Conservation (phyloP, 2,329 filamentous ascomycete species). For the Colletotrichum scovillei region DNA sequence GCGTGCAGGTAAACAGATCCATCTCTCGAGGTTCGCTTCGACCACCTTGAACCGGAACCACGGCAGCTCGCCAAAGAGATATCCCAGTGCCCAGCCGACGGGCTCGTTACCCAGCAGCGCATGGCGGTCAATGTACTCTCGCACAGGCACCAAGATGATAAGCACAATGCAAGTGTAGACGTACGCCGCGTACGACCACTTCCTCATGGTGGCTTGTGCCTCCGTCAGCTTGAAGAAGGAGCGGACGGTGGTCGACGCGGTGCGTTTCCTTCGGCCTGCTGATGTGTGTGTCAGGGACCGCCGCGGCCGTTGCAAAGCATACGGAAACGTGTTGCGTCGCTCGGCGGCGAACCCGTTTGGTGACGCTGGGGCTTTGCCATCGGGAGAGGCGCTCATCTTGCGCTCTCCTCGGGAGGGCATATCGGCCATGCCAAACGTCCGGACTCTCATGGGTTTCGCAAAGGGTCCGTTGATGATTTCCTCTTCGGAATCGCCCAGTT, state of each 20-base stretch:
- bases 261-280: slow-evolving; percentile 73
- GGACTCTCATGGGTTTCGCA: slow-evolving; percentile 38
- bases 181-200: slow-evolving; percentile 86
- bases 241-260: slow-evolving; percentile 72
- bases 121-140: slow-evolving; percentile 73
- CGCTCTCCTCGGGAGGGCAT: slow-evolving; percentile 10
- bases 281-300: slow-evolving; percentile 64
- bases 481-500: slow-evolving; percentile 44
- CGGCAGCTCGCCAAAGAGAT: slow-evolving; percentile 83
- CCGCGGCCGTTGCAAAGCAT: slow-evolving; percentile 43
- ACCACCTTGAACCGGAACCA: slow-evolving; percentile 79
- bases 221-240: slow-evolving; percentile 86
- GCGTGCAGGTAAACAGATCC: slow-evolving; percentile 77
- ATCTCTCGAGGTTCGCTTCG: slow-evolving; percentile 74
- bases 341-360: slow-evolving; percentile 38
- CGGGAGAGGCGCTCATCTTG: slow-evolving; percentile 1
- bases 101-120: slow-evolving; percentile 82
- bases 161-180: slow-evolving; percentile 76
- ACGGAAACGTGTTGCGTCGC: slow-evolving; percentile 66
- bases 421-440: slow-evolving; percentile 42
- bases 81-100: slow-evolving; percentile 91
- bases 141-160: slow-evolving; percentile 77
- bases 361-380: slow-evolving; percentile 35
- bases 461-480: slow-evolving; percentile 34
- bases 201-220: slow-evolving; percentile 78